A percentile compares a stretch with the other conserved stretches of the same genome.
phyloP scores from a whole-genome alignment of 192 early-diverging fungal genomes.

The Globomyces pollinis-pini region DNA sequence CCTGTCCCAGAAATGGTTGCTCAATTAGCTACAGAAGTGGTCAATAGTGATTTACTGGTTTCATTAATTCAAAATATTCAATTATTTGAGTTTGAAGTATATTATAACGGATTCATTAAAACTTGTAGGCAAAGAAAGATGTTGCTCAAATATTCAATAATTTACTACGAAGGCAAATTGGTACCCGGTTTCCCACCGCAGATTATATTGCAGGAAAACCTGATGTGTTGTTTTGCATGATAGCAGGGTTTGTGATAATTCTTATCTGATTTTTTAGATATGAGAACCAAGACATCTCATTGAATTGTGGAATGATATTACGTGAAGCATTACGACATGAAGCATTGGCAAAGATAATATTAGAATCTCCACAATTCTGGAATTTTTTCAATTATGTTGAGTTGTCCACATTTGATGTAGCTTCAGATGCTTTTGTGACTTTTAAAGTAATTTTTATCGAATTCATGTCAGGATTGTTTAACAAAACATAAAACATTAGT shows the following conservation, averaged over 20 bases:
- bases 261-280: too few species aligned
- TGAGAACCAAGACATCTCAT: constrained; percentile 89
- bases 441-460: too few species aligned
- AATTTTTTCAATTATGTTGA: constrained; percentile 95
- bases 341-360: constrained; percentile 72
- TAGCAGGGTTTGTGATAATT: too few species aligned
- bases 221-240: constrained; percentile 72
- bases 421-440: constrained; percentile 95
- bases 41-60: constrained; percentile 83
- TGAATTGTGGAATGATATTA: constrained; percentile 96
- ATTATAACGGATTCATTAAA: too few species aligned
- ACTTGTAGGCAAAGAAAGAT: constrained; percentile 81
- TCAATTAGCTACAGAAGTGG: constrained; percentile 92
- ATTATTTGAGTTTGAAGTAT: constrained; percentile 85
- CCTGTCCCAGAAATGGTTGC: constrained; percentile 85
- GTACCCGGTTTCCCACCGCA: constrained; percentile 89
- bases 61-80: constrained; percentile 82
- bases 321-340: constrained; percentile 96
- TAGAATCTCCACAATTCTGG: constrained; percentile 83
- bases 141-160: constrained; percentile 97
- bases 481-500: constrained; percentile 92
- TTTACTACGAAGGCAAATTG: constrained; percentile 88
- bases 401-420: constrained; percentile 94
- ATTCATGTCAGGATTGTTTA: constrained; percentile 59
- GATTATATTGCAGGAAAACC: constrained; percentile 86